Evolutionary conservation across 371 early-diverging fungal species (phyloP), one percentile per base, ranked within the genome.

Genomic region (Haplosporangium sp.): DNA sequence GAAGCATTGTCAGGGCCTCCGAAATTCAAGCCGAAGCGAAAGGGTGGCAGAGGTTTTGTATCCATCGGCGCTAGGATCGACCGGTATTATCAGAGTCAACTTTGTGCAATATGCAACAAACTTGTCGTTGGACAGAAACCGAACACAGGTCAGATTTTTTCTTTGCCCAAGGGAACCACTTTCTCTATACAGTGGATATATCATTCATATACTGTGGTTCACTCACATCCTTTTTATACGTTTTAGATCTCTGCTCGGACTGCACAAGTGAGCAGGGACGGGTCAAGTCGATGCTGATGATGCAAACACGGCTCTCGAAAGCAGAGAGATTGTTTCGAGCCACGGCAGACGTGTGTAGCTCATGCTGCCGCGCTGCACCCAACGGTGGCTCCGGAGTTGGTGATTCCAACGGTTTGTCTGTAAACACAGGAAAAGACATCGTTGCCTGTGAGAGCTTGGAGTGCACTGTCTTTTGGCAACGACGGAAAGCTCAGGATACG

Each of bases 401-500:
- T 11, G 68, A 59, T 7, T 16, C 56, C 38, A 16, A 46, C 21
- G 50, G 8, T 2, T n/a, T n/a, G 20, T 16, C 46, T 46, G 50
- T 50, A 21, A 57, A 55, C 13, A 65, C 66, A 7, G 76, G 70
- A 18, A 69, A 37, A 14, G 79, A 79, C 16, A 16, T 67, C 13
- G 69, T 79, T 1, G 79, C 73, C 8, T 79, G 79, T 29, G 73
- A 72, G 64, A 79, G 79, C 40, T 43, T 79, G 5, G 79, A 79
- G 57, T 79, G 79, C 18, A 42, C 42, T n/a, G 69, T 72, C 23
- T 72, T 79, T 53, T 79, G 79, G 79, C 79, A 68, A 18, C 64
- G 79, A 5, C 65, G 73, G 11, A 54, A 55, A n/a, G 79, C 72
- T 0, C 79, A 79, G 36, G 71, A 76, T 38, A 48, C 67, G 23